Percentiles rank a stretch among this genome's conserved stretches.
Conservation (phyloP, 306 rosid genomes). For the Crotalaria pallida region DNA sequence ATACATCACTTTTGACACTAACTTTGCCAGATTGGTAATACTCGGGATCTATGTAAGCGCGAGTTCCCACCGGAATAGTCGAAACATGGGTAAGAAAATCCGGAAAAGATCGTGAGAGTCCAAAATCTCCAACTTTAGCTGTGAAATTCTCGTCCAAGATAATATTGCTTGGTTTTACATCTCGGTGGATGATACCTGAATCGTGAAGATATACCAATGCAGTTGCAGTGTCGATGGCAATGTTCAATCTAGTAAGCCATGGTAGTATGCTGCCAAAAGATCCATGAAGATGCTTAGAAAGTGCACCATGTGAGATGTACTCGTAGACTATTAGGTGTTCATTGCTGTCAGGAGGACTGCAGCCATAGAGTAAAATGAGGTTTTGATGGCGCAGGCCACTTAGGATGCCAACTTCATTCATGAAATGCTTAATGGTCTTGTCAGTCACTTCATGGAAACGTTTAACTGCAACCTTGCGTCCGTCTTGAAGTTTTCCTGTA, state of each 20-base stretch:
- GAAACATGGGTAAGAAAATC: slow-evolving; percentile 5
- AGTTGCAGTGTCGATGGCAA: slow-evolving; percentile 55
- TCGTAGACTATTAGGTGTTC: slow-evolving; percentile 57
- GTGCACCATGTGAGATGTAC: slow-evolving; percentile 52
- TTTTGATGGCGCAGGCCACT: slow-evolving; percentile 42
- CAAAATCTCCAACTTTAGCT: slow-evolving; percentile 69
- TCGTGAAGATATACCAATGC: slow-evolving; percentile 61
- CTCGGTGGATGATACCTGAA: slow-evolving; percentile 63
- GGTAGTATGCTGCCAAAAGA: not conserved
- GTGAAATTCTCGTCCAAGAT: slow-evolving; percentile 42
- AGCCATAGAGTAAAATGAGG: slow-evolving; percentile 56
- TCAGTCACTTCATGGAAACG: slow-evolving; percentile 40
- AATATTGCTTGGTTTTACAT: slow-evolving; percentile 53
- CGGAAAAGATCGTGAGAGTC: slow-evolving; percentile 55
- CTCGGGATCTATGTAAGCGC: slow-evolving; percentile 57
- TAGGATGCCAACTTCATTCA: slow-evolving; percentile 46
- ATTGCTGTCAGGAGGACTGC: slow-evolving; percentile 34
- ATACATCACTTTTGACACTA: slow-evolving; percentile 59
- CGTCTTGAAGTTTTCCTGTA: slow-evolving; percentile 54
- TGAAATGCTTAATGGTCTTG: slow-evolving; percentile 51
- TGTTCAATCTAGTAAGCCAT: slow-evolving; percentile 48
- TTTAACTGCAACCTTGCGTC: slow-evolving; percentile 53
- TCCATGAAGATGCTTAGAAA: slow-evolving; percentile 49
- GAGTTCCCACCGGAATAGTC: slow-evolving; percentile 14
- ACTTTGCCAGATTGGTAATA: slow-evolving; percentile 46